Percentiles rank a stretch among this genome's conserved stretches.
phyloP scores from a whole-genome alignment of 1,284 basidiomycete genomes.

The Pyrrhoderma lamaoense region DNA sequence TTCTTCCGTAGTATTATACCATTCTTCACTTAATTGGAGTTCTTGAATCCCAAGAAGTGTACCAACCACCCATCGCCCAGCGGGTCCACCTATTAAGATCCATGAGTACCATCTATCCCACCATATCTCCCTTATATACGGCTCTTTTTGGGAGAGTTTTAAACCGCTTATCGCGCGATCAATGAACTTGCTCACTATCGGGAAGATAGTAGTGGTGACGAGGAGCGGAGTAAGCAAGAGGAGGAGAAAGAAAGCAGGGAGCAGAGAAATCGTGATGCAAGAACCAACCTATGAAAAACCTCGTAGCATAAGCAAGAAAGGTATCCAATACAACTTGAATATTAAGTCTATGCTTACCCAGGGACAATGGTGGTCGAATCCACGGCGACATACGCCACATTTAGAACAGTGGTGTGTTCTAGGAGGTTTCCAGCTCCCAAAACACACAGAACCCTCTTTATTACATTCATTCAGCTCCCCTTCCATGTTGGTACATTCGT shows the following conservation, averaged over 20 bases:
- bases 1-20: slow-evolving; percentile 8
- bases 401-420: slow-evolving; percentile 44
- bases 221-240: slow-evolving; percentile 31
- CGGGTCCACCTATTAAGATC: slow-evolving; percentile 41
- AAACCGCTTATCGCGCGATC: slow-evolving; percentile 31
- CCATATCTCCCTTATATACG: slow-evolving; percentile 34
- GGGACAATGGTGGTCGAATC: slow-evolving; percentile 51
- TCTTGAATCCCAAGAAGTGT: slow-evolving; percentile 34
- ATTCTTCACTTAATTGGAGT: slow-evolving; percentile 22
- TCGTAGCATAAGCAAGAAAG: not conserved
- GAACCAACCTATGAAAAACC: slow-evolving; percentile 36
- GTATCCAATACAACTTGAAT: not conserved
- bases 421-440: slow-evolving; percentile 43
- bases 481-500: slow-evolving; percentile 7
- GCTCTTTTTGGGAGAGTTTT: slow-evolving; percentile 29
- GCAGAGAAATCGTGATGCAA: slow-evolving; percentile 37
- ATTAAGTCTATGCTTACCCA: slow-evolving; percentile 36
- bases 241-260: slow-evolving; percentile 37
- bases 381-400: slow-evolving; percentile 42
- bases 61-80: slow-evolving; percentile 40
- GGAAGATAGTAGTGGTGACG: slow-evolving; percentile 29
- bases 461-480: slow-evolving; percentile 4
- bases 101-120: slow-evolving; percentile 45
- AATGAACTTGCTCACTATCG: slow-evolving; percentile 28
- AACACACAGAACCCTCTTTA: slow-evolving; percentile 25